Base-by-base conservation (phyloP, 2,329 filamentous ascomycete genomes). In the Ophiostoma perfectum region DNA sequence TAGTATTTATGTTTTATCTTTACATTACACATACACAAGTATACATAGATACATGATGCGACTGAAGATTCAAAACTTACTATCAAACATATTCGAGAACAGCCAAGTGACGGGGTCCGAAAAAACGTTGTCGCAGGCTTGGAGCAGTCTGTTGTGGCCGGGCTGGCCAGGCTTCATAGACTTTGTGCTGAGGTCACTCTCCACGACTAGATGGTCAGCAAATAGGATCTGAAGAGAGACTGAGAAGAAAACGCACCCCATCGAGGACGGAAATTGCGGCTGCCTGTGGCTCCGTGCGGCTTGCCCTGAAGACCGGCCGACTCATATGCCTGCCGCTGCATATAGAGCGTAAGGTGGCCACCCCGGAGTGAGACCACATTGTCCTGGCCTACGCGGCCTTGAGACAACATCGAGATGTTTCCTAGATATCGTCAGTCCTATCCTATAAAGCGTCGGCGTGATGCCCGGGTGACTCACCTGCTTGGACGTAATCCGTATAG, bases 111-210 rank as follows among this genome's bases (percentile, higher is more conserved):
- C 74, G 1, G 88, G 86, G 62, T 82, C 78, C 65, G 84, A 86
- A 36, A 97, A 81, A 36, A 92, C 91, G 71, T 92, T 91, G 73
- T 89, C 88, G 76, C 88, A 92, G 14, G 92, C 92, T 82, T 91
- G 91, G 6, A 89, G 77, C 14, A 97, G 80, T 63, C 92, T 83
- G 71, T 93, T 89, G 74, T 96, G 97, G 0, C 88, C 90, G 72
- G 90, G 93, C 76, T 92, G 95, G 3, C 93, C 93, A 67, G 88
- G 89, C 7, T 92, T 77, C 91, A 97, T 97, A 0, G 88, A 88
- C 0, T 88, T 84, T 5, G 83, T 81, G 18, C 88, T 85, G 41
- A 99, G 83, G 70, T 98, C 88, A 66, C 90, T 82, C 73, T 94
- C 87, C 63, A 98, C 85, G 41, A 89, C 91, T 95, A 39, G 55